Evolutionary conservation across 2,329 filamentous ascomycete genomes (phyloP).

Genomic region (Alternaria infectoria): DNA sequence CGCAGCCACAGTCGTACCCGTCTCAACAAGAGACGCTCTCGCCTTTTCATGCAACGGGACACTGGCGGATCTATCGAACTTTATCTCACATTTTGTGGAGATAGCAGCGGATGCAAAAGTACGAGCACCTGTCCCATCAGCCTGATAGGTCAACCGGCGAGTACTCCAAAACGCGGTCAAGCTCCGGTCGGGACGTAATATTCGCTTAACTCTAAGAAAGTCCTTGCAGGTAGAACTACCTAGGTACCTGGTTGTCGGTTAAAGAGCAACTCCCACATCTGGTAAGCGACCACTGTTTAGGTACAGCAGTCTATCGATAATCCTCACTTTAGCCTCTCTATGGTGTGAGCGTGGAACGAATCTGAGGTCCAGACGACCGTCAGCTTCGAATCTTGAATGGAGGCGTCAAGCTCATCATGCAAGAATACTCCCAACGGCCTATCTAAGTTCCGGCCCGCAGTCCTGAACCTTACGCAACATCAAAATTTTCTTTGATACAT

Average conservation of each 20-base stretch:
- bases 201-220: background rate
- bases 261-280: background rate
- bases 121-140: background rate
- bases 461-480: background rate
- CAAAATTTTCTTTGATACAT: conserved; percentile 1
- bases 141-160: background rate
- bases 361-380: background rate
- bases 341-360: background rate
- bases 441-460: conserved; percentile 1
- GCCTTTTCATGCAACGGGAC: background rate
- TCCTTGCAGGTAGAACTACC: background rate
- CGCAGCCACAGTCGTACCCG: conserved; percentile 2
- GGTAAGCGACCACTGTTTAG: background rate
- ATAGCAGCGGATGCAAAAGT: background rate
- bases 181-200: background rate
- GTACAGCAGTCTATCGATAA: background rate
- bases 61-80: conserved; percentile 3
- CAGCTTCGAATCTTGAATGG: background rate
- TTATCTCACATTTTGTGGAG: conserved; percentile 4
- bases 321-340: background rate
- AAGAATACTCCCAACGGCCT: background rate
- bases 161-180: background rate
- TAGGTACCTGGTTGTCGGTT: background rate
- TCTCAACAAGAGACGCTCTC: conserved; percentile 1
- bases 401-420: background rate